A percentile compares a stretch with the other conserved stretches of the same genome.
Evolutionary conservation across 768 basidiomycete species (phyloP).

Genomic region (Collybia mongolica): DNA sequence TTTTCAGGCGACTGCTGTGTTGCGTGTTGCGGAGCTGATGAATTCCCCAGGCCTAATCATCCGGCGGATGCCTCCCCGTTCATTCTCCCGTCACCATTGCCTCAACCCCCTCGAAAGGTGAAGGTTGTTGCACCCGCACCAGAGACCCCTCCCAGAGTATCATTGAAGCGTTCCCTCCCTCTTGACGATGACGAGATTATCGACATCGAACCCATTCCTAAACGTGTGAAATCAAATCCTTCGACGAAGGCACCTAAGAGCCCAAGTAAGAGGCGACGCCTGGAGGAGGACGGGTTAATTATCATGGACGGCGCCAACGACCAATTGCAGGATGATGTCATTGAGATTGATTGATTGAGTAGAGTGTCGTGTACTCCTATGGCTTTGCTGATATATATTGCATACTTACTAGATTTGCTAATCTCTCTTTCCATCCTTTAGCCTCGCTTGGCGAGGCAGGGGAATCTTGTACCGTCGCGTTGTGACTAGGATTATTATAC

Average conservation of each 20-base stretch:
- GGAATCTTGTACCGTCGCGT: too few relatives aligned
- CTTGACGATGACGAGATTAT: slow-evolving; percentile 56
- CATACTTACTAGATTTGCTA: neutral
- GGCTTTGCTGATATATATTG: neutral
- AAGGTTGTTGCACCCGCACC: slow-evolving; percentile 38
- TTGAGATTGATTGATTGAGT: slow-evolving; percentile 49
- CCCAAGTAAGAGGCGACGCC: slow-evolving; percentile 60
- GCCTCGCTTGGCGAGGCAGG: too few relatives aligned
- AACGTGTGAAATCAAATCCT: slow-evolving; percentile 37
- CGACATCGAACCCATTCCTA: slow-evolving; percentile 56
- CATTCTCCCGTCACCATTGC: slow-evolving; percentile 66
- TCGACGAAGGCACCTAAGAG: slow-evolving; percentile 28
- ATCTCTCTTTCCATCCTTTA: neutral
- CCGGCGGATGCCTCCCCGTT: slow-evolving; percentile 47
- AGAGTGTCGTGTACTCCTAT: neutral
- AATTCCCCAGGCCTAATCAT: slow-evolving; percentile 50
- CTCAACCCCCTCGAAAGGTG: slow-evolving; percentile 46
- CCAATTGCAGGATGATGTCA: slow-evolving; percentile 53
- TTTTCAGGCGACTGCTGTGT: slow-evolving; percentile 15
- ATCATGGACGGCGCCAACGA: slow-evolving; percentile 61
- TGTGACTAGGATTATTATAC: too few relatives aligned
- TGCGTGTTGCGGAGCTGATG: slow-evolving; percentile 4
- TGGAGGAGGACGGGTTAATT: slow-evolving; percentile 77
- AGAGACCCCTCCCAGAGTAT: slow-evolving; percentile 37
- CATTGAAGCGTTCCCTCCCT: slow-evolving; percentile 56